Base-by-base conservation (phyloP, 768 basidiomycete species). In the Obba rivulosa region DNA sequence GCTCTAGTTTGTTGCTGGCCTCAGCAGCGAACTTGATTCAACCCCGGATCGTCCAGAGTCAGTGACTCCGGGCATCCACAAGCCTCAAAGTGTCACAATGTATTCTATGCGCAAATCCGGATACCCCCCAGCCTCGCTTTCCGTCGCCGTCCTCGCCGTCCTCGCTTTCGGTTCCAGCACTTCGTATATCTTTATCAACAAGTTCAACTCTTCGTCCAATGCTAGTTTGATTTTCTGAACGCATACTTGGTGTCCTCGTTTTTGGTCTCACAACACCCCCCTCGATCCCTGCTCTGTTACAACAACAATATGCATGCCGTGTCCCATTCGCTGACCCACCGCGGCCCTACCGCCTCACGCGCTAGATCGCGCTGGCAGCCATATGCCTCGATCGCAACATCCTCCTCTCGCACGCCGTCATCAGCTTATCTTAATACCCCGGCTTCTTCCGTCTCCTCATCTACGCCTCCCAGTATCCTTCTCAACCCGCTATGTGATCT, bases 291-390 rank as follows among this genome's bases (percentile, higher is more conserved):
- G 41, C 57, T 49, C 45, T 36, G 10, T 8, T 28, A 36, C 52
- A 48, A 55, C 53, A 45, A 56, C 54, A 54, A 59, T 46, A 65
- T 68, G 64, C 65, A 69, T 59, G 58, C 73, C 23, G 55, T 69
- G 34, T 61, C 70, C n/a, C 73, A 76, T 47, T 65, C 80, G 9
- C 68, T 87, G 48, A 77, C 86, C 71, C 85, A 86, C 63, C 71
- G 86, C 73, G 85, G 83, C 34, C 79, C 82, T 38, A 78, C 81
- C 52, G 69, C 70, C 16, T 60, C 85, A 50, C 80, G 86, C 57
- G 69, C 82, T 43, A 71, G 84, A 64, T 71, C 81, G 57, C 83
- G 88, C 58, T 90, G 87, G 87, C 88, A 89, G 69, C 87, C 87
- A 56, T 91, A 89, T 66, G 62, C 79, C 45, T 64, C 74, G 11